Percentiles rank a stretch among this genome's conserved stretches.
These are phyloP conservation scores for Scenedesmus sp. DNA, from an alignment of 163 green algal species.

Conservation along the genomic window DNA sequence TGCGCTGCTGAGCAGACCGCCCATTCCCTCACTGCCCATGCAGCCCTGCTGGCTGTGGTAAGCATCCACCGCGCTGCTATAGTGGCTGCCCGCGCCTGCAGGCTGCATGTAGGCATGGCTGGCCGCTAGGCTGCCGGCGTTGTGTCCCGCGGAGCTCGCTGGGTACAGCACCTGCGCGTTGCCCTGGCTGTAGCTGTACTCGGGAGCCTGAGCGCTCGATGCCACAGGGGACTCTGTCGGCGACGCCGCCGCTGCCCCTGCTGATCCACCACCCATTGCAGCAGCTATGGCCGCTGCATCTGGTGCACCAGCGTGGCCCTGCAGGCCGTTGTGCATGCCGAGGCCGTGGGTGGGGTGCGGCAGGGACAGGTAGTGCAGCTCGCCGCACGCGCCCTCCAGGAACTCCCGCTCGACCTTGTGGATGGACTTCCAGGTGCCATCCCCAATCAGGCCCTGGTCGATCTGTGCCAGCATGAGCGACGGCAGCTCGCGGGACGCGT, in stretches of 20 bases:
- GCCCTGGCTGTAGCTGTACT: conserved; percentile 26
- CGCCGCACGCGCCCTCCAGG: conserved; percentile 9
- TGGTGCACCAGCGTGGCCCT: neutral
- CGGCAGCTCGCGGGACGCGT: conserved; percentile 36
- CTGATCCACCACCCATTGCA: no score
- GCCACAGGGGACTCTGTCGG: neutral
- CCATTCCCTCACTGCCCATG: neutral
- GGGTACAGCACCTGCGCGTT: neutral
- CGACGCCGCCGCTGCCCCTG: neutral
- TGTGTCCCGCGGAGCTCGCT: neutral
- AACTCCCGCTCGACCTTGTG: conserved; percentile 48
- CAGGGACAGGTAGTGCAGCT: conserved; percentile 16
- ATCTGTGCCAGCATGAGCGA: conserved; percentile 1
- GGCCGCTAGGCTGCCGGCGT: neutral
- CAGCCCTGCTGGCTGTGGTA: neutral
- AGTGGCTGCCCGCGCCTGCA: neutral
- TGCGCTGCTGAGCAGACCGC: neutral
- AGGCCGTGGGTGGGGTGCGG: neutral
- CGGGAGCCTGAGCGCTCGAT: neutral
- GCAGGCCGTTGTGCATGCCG: neutral
- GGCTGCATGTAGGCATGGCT: neutral
- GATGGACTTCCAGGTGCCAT: conserved; percentile 7
- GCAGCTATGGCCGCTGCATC: no score
- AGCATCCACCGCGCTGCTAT: neutral
- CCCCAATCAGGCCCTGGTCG: neutral